Percentiles rank a stretch among this genome's conserved stretches.
These are phyloP conservation scores for Fusarium pininemorale DNA, from an alignment of 2,329 filamentous ascomycete species.

Conservation along the genomic window DNA sequence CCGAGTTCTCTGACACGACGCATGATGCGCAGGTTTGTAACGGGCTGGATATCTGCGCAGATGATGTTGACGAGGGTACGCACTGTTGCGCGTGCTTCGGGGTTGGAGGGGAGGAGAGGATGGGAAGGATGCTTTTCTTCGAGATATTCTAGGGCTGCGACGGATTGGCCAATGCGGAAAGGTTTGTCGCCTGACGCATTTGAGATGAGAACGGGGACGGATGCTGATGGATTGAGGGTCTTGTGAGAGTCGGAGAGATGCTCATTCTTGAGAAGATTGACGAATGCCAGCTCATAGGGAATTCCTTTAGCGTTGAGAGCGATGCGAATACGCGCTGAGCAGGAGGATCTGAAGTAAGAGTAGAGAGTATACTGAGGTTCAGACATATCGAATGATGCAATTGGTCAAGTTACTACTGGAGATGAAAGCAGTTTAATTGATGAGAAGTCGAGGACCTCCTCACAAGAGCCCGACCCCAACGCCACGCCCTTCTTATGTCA, in stretches of 20 bases:
- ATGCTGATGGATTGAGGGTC: slow-evolving; percentile 61
- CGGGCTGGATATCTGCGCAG: slow-evolving; percentile 66
- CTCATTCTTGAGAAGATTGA: slow-evolving; percentile 65
- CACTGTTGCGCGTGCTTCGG: slow-evolving; percentile 57
- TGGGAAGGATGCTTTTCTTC: slow-evolving; percentile 61
- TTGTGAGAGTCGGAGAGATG: slow-evolving; percentile 58
- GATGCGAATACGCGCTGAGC: slow-evolving; percentile 69
- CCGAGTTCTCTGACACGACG: slow-evolving; percentile 57
- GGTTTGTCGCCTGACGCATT: slow-evolving; percentile 38
- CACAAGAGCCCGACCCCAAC: background rate
- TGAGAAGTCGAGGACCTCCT: rapidly evolving
- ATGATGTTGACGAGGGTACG: slow-evolving; percentile 65
- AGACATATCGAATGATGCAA: slow-evolving; percentile 23
- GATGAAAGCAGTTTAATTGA: too few species aligned
- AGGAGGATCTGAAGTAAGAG: slow-evolving; percentile 71
- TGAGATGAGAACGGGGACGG: slow-evolving; percentile 63
- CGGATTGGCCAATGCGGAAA: slow-evolving; percentile 63
- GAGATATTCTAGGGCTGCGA: slow-evolving; percentile 70
- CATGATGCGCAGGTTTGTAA: slow-evolving; percentile 66
- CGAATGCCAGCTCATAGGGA: slow-evolving; percentile 54
- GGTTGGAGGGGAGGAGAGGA: slow-evolving; percentile 58
- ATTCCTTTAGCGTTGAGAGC: slow-evolving; percentile 65
- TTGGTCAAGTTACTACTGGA: rapidly evolving
- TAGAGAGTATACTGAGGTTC: slow-evolving; percentile 55
- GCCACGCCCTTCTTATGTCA: slow-evolving; percentile 35